Conservation (phyloP, 345 rosid species). For the Syzygium jambos region DNA sequence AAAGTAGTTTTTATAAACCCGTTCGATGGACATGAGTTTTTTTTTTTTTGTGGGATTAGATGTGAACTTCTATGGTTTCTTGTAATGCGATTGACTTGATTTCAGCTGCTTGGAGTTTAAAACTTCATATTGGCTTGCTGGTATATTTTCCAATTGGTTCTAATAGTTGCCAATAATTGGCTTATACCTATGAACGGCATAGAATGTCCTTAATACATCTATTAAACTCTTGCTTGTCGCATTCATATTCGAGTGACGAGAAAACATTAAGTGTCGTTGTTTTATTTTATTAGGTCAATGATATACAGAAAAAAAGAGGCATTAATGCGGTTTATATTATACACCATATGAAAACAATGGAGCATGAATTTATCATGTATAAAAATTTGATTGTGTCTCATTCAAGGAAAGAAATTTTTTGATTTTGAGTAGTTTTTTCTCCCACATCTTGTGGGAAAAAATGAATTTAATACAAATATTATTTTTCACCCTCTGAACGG, state of each 20-base stretch:
- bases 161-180: background rate
- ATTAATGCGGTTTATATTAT: too few relatives aligned
- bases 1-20: background rate
- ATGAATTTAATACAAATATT: background rate
- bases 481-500: background rate
- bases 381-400: background rate
- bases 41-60: background rate
- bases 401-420: background rate
- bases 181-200: background rate
- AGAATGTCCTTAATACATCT: background rate
- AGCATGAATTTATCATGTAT: background rate
- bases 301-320: background rate
- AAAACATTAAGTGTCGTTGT: background rate
- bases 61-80: background rate
- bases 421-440: background rate
- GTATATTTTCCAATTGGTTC: background rate
- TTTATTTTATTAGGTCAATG: background rate
- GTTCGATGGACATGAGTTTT: background rate
- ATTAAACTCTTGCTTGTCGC: background rate
- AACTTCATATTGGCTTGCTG: background rate
- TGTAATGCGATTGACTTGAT: background rate
- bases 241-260: background rate
- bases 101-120: background rate
- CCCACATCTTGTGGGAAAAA: background rate
- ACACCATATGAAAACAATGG: background rate